Evolutionary conservation across 306 rosid genomes (phyloP), one percentile per base, ranked within the genome.

Genomic region (Vigna angularis): DNA sequence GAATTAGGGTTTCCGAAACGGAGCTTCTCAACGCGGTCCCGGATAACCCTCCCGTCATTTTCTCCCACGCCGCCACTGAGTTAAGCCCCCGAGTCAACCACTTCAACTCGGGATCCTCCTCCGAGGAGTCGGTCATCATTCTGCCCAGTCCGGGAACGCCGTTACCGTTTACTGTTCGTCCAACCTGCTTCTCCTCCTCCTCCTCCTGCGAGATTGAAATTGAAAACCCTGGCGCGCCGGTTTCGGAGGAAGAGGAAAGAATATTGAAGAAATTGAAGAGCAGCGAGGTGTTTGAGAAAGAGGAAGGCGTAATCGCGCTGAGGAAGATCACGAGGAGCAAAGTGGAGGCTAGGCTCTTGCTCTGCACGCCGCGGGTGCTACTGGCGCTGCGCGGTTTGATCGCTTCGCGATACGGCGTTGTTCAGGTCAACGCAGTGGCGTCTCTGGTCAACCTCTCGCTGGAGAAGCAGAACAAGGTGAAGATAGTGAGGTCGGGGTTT

Each of bases 11-110:
- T 83, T 95, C 98, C 1, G 99, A 95, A 79, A 78, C 57, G 80
- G 96, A 86, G 73, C 81, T 95, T 34, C 81, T 94, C 5, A 77
- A 75, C 14, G 91, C 91, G 2, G 94, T 94, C 1, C 89, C 93
- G 12, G 93, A 91, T 7, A 80, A 79, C 0, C 95, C 99, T 16
- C 90, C 90, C 70, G 70, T 89, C 75, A 71, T 65, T 15, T 80
- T 83, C 85, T 87, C 97, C 3, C 98, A 95, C 88, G 98, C 99
- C 16, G 93, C 86, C 52, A 95, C 99, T 0, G 98, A 95, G 81
- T 66, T 93, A 1, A 89, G 90, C 6, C 94, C 78, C 50, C 93
- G 96, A 17, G 84, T 79, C 24, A 85, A 86, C 55, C 84, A 73
- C 69, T 90, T 84, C 83, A 58, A 85, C 56, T 86, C 91, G 4